Evolutionary conservation across 805 yeast species (phyloP), one percentile per base, ranked within the genome.

Genomic region (Starmerella tilneyi): DNA sequence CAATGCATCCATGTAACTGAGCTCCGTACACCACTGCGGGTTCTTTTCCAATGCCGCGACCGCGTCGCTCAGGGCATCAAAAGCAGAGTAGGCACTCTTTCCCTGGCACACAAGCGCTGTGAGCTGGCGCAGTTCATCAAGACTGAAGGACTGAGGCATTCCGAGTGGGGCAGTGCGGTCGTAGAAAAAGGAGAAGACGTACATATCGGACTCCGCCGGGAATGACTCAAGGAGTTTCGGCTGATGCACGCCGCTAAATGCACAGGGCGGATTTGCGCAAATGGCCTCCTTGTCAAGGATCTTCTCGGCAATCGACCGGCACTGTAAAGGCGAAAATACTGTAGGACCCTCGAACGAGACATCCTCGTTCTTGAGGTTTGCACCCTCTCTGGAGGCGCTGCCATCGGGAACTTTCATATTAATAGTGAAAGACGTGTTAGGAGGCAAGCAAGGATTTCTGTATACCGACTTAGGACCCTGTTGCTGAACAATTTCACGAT

Each of bases 191-290:
- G 97, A 89, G 67, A 94, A 86, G 34, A 92, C 78, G 65, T 71
- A 92, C 75, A 92, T 72, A 59, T 92, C 97, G 32, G 79, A 74
- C 26, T 75, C 63, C 45, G 69, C 69, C 44, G 77, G 73, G 73
- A 92, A 92, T 13, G 94, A 78, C 51, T 72, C 75, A 36, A 76
- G 76, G 57, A 92, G 70, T 4, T 94, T 82, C 8, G 99, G 99
- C 69, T 92, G 98, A 65, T 94, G 94, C 41, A 86, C 82, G 60
- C 99, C 98, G 61, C 89, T 85, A 74, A 92, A 92, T 2, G 96
- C 84, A 64, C 99, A 92, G 44, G 98, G 94, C 47, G 76, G 74
- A 26, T 70, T 60, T 1, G 69, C 61, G 71, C 99, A 92, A 50
- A 71, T 76, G 13, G 74, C 71, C 33, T 86, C 95, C 67, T 89